Evolutionary conservation across 176 grass and related monocot species (phyloP).

Genomic region (Raddia distichophylla): DNA sequence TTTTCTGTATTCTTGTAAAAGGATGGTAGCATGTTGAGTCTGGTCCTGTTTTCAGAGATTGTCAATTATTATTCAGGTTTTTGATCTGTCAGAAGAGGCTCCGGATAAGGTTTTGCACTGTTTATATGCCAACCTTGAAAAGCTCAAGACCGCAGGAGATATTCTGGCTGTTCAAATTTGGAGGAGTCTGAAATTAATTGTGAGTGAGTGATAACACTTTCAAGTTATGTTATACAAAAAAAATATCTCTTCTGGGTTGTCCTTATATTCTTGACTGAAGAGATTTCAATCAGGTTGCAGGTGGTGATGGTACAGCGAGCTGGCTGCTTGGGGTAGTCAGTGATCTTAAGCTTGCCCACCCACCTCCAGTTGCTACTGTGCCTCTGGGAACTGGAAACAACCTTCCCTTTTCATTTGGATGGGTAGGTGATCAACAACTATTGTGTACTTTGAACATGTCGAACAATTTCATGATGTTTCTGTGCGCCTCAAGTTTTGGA

Average conservation of each 20-base stretch:
- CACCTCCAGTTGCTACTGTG: slow-evolving; percentile 83
- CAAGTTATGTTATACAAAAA: slow-evolving; percentile 26
- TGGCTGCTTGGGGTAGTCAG: slow-evolving; percentile 94
- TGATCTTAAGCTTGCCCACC: slow-evolving; percentile 77
- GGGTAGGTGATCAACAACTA: slow-evolving; percentile 48
- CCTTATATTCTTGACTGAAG: slow-evolving; percentile 24
- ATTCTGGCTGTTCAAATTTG: slow-evolving; percentile 63
- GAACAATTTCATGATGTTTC: slow-evolving; percentile 20
- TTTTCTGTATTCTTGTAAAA: slow-evolving; percentile 22
- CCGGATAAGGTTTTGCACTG: slow-evolving; percentile 85
- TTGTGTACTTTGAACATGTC: slow-evolving; percentile 7
- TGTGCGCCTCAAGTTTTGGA: background rate
- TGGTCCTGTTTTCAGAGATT: slow-evolving; percentile 25
- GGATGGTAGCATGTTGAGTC: slow-evolving; percentile 13
- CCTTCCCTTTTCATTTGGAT: slow-evolving; percentile 95
- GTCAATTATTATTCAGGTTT: slow-evolving; percentile 63
- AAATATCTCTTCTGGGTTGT: slow-evolving; percentile 9
- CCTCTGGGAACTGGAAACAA: slow-evolving; percentile 98
- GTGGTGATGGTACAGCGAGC: slow-evolving; percentile 94
- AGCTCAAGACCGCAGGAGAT: slow-evolving; percentile 60
- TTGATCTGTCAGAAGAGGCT: slow-evolving; percentile 83
- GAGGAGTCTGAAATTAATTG: slow-evolving; percentile 79
- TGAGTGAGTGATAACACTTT: slow-evolving; percentile 65
- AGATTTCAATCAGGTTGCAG: slow-evolving; percentile 79
- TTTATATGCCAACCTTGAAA: slow-evolving; percentile 86